Percentiles rank a stretch among this genome's conserved stretches.
phyloP scores from a whole-genome alignment of 306 rosid genomes.

The Adenanthera pavonina region DNA sequence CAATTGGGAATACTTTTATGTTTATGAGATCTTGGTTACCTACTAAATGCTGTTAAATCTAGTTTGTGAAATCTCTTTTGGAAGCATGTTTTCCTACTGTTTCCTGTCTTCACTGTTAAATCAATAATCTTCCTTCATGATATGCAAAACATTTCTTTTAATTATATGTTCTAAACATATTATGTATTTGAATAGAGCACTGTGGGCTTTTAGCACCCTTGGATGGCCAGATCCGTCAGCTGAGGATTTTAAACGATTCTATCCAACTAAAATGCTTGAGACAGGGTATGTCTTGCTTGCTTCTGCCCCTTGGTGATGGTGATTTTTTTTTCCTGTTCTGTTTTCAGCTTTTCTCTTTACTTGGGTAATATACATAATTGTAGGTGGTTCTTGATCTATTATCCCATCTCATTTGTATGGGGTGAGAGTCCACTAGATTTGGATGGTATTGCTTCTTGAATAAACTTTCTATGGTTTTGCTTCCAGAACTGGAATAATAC shows the following conservation, averaged over 20 bases:
- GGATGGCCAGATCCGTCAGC: slow-evolving; percentile 89
- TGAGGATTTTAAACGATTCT: slow-evolving; percentile 81
- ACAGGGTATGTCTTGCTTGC: no score
- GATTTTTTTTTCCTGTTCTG: no score
- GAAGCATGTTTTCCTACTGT: not conserved
- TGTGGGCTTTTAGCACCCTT: slow-evolving; percentile 97
- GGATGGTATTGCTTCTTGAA: not conserved
- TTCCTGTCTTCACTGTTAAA: not conserved
- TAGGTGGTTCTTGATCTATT: no score
- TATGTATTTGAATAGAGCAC: slow-evolving; percentile 61
- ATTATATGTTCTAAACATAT: slow-evolving; percentile 27
- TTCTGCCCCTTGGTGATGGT: no score
- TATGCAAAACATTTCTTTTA: slow-evolving; percentile 16
- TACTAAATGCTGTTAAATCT: not conserved
- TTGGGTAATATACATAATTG: no score
- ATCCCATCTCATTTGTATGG: slow-evolving; percentile 3
- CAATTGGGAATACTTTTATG: not conserved
- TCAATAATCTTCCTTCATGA: not conserved
- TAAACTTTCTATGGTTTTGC: slow-evolving; percentile 5
- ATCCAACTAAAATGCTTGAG: no score
- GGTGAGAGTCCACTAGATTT: not conserved
- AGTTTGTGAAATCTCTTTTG: slow-evolving; percentile 10
- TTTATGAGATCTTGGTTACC: not conserved
- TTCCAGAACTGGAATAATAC: not conserved
- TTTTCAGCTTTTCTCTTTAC: no score